Evolutionary conservation across 2,329 filamentous ascomycete genomes (phyloP).

Genomic region (Lasiodiplodia gonubiensis): DNA sequence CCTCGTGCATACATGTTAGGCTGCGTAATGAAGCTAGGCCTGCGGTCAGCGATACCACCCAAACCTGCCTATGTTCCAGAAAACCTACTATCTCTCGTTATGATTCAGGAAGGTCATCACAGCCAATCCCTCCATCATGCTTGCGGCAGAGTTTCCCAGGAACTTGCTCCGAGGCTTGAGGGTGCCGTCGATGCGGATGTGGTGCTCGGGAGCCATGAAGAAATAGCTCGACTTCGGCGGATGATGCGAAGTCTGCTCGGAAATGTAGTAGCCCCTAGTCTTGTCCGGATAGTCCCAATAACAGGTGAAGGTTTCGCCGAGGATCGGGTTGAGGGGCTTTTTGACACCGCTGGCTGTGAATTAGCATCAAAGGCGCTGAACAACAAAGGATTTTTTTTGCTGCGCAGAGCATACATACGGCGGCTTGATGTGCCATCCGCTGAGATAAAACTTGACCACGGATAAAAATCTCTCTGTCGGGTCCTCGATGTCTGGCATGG

Average conservation of each 20-base stretch:
- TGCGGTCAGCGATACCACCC: slow-evolving; percentile 29
- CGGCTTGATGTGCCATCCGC: slow-evolving; percentile 98
- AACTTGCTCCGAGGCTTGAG: slow-evolving; percentile 95
- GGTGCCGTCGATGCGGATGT: slow-evolving; percentile 94
- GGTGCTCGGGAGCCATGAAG: slow-evolving; percentile 92
- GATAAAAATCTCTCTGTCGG: slow-evolving; percentile 88
- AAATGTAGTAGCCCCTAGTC: slow-evolving; percentile 91
- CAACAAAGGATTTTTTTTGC: not conserved
- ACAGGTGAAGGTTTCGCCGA: slow-evolving; percentile 92
- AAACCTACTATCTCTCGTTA: slow-evolving; percentile 81
- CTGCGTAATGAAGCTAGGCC: slow-evolving; percentile 82
- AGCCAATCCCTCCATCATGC: slow-evolving; percentile 96
- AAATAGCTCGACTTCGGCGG: slow-evolving; percentile 99
- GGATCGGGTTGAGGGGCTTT: slow-evolving; percentile 94
- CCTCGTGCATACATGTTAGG: slow-evolving; percentile 99
- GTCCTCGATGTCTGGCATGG: slow-evolving; percentile 86
- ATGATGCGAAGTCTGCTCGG: slow-evolving; percentile 97
- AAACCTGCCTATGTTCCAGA: not conserved
- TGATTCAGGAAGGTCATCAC: slow-evolving; percentile 83
- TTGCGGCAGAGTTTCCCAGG: slow-evolving; percentile 94
- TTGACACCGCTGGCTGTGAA: slow-evolving; percentile 77
- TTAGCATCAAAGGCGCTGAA: not conserved
- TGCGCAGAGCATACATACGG: slow-evolving; percentile 65
- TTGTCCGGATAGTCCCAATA: slow-evolving; percentile 91
- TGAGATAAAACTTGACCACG: slow-evolving; percentile 97